Conservation (phyloP, 129 eudicot genomes). For the Kitagawia praeruptora region DNA sequence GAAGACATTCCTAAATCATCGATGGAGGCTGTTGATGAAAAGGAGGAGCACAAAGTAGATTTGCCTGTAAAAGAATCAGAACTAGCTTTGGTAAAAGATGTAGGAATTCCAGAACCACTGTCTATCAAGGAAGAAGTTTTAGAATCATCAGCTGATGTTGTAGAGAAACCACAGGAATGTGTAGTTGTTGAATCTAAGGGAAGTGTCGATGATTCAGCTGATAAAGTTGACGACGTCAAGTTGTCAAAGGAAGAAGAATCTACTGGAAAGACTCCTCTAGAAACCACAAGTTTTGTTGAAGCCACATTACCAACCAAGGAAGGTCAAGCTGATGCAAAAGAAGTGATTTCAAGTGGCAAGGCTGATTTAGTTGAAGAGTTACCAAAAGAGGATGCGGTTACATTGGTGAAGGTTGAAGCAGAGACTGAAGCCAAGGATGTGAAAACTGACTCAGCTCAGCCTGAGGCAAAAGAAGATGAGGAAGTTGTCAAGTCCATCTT, state of each 20-base stretch:
- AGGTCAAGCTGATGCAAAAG: slow-evolving; percentile 2
- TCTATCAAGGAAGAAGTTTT: slow-evolving; percentile 11
- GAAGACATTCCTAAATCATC: slow-evolving; percentile 11
- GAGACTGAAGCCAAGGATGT: slow-evolving; percentile 13
- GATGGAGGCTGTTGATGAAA: slow-evolving; percentile 6
- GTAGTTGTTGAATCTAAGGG: slow-evolving; percentile 12
- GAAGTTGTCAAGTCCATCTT: slow-evolving; percentile 3
- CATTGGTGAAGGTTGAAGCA: neutral
- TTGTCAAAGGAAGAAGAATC: neutral
- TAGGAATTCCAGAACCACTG: slow-evolving; percentile 7
- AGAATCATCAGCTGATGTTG: slow-evolving; percentile 12
- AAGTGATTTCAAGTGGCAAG: neutral
- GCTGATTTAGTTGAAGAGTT: neutral
- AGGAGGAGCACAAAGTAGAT: slow-evolving; percentile 13
- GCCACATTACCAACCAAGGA: slow-evolving; percentile 4
- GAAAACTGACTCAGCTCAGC: slow-evolving; percentile 21
- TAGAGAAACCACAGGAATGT: slow-evolving; percentile 23
- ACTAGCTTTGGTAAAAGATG: slow-evolving; percentile 6
- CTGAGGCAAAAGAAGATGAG: slow-evolving; percentile 17
- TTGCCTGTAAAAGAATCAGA: slow-evolving; percentile 17
- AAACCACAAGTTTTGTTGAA: slow-evolving; percentile 7
- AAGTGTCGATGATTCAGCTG: slow-evolving; percentile 6
- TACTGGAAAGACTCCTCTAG: neutral
- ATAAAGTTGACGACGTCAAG: slow-evolving; percentile 5
- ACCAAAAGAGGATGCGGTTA: neutral